Evolutionary conservation across 371 early-diverging fungal species (phyloP).

Genomic region (Nematocida parisii): DNA sequence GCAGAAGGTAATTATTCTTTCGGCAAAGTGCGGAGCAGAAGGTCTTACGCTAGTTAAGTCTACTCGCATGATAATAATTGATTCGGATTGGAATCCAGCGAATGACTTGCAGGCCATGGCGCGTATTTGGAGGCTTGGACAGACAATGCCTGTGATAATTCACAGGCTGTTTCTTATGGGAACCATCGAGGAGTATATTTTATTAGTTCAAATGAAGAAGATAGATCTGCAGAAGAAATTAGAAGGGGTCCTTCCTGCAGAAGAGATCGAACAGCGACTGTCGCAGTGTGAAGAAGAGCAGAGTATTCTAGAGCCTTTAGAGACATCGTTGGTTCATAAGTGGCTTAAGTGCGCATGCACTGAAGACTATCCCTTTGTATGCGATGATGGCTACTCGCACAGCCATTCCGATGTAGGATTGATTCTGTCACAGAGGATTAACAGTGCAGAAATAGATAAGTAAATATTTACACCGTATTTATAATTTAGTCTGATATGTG

Average conservation of each 20-base stretch:
- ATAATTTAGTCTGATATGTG: background rate
- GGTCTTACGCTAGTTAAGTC: conserved; percentile 89
- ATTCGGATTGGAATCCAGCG: conserved; percentile 92
- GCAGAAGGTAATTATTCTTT: conserved; percentile 54
- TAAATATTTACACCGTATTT: background rate
- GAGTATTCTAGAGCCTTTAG: conserved; percentile 9
- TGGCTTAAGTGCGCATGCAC: conserved; percentile 45
- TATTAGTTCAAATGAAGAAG: conserved; percentile 54
- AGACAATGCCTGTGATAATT: conserved; percentile 71
- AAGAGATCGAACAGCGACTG: conserved; percentile 41
- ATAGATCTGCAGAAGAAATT: conserved; percentile 44
- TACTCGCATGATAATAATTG: conserved; percentile 85
- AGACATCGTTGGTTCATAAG: conserved; percentile 34
- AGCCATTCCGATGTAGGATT: conserved; percentile 17
- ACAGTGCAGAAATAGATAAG: conserved; percentile 7
- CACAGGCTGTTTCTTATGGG: conserved; percentile 58
- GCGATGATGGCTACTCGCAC: conserved; percentile 31
- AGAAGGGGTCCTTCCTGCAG: conserved; percentile 22
- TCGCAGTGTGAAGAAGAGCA: conserved; percentile 36
- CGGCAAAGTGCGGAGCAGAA: conserved; percentile 57
- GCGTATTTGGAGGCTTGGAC: conserved; percentile 85
- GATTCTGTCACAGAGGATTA: conserved; percentile 20
- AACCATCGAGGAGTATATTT: conserved; percentile 51
- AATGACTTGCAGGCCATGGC: conserved; percentile 88
- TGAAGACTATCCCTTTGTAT: conserved; percentile 1